Evolutionary conservation across 192 early-diverging fungal species (phyloP), one percentile per base, ranked within the genome.

Genomic region (Geranomyces michiganensis): DNA sequence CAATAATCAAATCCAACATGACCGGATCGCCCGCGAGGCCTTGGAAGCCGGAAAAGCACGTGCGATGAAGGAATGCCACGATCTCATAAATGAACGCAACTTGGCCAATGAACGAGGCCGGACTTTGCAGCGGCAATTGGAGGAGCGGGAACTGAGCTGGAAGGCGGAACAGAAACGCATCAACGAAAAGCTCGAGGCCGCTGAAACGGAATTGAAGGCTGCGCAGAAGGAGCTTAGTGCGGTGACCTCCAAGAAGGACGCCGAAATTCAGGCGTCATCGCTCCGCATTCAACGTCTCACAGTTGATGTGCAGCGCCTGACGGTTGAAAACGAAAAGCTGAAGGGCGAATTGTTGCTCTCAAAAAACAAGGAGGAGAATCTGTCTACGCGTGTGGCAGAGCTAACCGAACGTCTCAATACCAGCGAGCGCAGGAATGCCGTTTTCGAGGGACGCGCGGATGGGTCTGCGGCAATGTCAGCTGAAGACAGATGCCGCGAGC

Each of bases 11-110:
- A 44, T 82, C 0, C 73, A 82, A 44, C 77, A 88, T 9, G 62
- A 88, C 4, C 80, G 84, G 58, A 79, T 84, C 21, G 90, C 92
- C 74, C 77, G 80, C 46, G 81, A 85, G 9, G 58, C 87, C 30
- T 78, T 77, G 69, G 84, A 85, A 43, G 47, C 71, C 13, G 79
- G 79, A 45, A 85, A 88, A 68, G 67, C 66, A 19, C 79, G 88
- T 30, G 68, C 82, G 45, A 62, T 82, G 14, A 79, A 84, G 45
- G 82, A 89, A 19, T 78, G 76, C 62, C 71, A 85, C 62, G 77
- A 79, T 10, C 69, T 88, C 1, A 53, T 78, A 43, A 71, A 68
- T 56, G 86, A 90, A 65, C 84, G 86, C 60, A 78, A 85, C 32
- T 61, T 75, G 36, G 76, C 81, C 5, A 85, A 81, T 44, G 80